Conservation (phyloP, 2,329 filamentous ascomycete genomes). For the Fusarium robinianum region DNA sequence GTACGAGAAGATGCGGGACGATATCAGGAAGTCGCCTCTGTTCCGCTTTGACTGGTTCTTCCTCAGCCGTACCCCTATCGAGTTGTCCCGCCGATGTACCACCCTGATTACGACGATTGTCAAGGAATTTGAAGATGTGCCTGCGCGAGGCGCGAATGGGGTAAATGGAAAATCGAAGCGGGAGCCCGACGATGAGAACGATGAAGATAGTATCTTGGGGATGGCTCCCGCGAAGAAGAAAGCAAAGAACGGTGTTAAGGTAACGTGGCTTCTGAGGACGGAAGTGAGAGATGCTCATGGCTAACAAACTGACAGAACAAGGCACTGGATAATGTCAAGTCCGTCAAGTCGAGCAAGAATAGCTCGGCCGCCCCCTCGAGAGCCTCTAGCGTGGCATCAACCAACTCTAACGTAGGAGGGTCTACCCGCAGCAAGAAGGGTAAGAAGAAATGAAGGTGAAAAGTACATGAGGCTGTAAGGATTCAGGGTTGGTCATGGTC, state of each 20-base stretch:
- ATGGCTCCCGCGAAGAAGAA: constrained; percentile 93
- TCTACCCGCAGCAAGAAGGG: constrained; percentile 57
- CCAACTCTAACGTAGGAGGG: constrained; percentile 56
- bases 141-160: constrained; percentile 59
- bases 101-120: constrained; percentile 94
- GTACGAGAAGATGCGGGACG: constrained; percentile 94
- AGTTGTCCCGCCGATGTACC: constrained; percentile 89
- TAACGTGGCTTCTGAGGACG: constrained; percentile 45
- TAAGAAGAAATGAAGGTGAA: constrained; percentile 38
- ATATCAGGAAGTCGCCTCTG: constrained; percentile 90
- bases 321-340: constrained; percentile 85
- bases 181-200: constrained; percentile 78
- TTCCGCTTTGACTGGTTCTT: constrained; percentile 99
- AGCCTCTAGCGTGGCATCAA: constrained; percentile 86
- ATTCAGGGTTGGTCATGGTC: constrained; percentile 18
- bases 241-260: constrained; percentile 85
- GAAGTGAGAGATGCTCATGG: background rate
- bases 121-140: constrained; percentile 83
- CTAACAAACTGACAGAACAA: constrained; percentile 71
- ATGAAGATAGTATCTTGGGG: constrained; percentile 79
- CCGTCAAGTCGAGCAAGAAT: constrained; percentile 78
- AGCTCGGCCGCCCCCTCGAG: constrained; percentile 79
- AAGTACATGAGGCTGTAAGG: constrained; percentile 9
- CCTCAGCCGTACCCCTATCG: constrained; percentile 87
- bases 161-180: constrained; percentile 73